Evolutionary conservation across 371 early-diverging fungal genomes (phyloP).

Genomic region (Saksenaea vasiformis): DNA sequence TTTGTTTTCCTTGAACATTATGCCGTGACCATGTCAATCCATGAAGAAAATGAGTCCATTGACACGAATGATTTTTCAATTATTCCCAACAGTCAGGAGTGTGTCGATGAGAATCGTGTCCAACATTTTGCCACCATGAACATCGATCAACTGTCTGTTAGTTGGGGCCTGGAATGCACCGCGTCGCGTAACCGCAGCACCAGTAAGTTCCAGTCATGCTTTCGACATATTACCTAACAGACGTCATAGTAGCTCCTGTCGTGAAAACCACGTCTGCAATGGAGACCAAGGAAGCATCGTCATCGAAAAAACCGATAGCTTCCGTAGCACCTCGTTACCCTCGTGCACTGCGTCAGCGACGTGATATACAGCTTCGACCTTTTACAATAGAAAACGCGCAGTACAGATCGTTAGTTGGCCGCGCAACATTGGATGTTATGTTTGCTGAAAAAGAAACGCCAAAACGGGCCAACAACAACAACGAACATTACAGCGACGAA

Average conservation of each 20-base stretch:
- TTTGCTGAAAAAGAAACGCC: slow-evolving; percentile 7
- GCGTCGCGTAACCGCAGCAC: not conserved
- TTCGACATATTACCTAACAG: not conserved
- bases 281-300: not conserved
- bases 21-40: not conserved
- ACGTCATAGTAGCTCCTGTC: not conserved
- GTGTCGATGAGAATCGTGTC: not conserved
- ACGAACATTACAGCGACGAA: not conserved
- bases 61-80: not conserved
- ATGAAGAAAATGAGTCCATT: not conserved
- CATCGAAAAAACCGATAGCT: not conserved
- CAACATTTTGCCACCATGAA: not conserved
- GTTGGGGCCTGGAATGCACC: not conserved
- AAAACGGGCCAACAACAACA: not conserved
- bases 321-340: not conserved
- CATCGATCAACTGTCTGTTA: not conserved
- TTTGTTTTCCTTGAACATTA: not conserved
- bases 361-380: slow-evolving; percentile 5
- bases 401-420: not conserved
- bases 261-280: not conserved
- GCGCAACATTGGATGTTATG: not conserved
- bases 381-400: not conserved
- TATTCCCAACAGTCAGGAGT: not conserved
- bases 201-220: not conserved
- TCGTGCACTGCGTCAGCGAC: not conserved